phyloP scores from a whole-genome alignment of 192 early-diverging fungal genomes.

The Umbelopsis sp. region DNA sequence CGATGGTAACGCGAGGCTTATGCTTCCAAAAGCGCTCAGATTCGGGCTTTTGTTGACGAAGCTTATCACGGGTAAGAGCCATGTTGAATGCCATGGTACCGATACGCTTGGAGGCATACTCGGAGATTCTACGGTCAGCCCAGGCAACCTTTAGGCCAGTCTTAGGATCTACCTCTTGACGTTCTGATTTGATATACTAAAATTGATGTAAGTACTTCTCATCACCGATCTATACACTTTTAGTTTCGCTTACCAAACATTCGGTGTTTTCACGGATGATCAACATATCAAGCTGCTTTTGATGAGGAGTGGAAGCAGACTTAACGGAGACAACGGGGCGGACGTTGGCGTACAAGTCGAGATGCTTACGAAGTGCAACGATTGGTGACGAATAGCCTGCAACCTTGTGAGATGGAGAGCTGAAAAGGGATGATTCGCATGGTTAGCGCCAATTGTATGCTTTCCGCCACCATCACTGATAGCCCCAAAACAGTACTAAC shows the following conservation, averaged over 20 bases:
- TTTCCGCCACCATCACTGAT: not conserved
- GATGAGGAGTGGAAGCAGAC: slow-evolving; percentile 44
- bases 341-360: slow-evolving; percentile 97
- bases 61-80: slow-evolving; percentile 77
- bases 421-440: not conserved
- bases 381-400: slow-evolving; percentile 98
- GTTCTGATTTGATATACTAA: slow-evolving; percentile 85
- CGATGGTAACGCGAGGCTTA: slow-evolving; percentile 77
- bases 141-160: slow-evolving; percentile 72
- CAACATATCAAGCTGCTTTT: slow-evolving; percentile 89
- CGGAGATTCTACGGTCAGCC: slow-evolving; percentile 91
- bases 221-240: not conserved
- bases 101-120: slow-evolving; percentile 84
- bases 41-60: slow-evolving; percentile 59
- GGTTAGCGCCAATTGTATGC: not conserved
- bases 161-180: slow-evolving; percentile 62
- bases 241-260: slow-evolving; percentile 74
- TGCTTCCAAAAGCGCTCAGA: slow-evolving; percentile 67
- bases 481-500: slow-evolving; percentile 39
- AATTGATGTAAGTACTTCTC: not conserved
- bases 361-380: slow-evolving; percentile 91
- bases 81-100: slow-evolving; percentile 93
- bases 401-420: slow-evolving; percentile 98
- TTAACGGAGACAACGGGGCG: slow-evolving; percentile 86
- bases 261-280: slow-evolving; percentile 99